Evolutionary conservation across 768 basidiomycete genomes (phyloP).

Genomic region (Boletellus ananas): DNA sequence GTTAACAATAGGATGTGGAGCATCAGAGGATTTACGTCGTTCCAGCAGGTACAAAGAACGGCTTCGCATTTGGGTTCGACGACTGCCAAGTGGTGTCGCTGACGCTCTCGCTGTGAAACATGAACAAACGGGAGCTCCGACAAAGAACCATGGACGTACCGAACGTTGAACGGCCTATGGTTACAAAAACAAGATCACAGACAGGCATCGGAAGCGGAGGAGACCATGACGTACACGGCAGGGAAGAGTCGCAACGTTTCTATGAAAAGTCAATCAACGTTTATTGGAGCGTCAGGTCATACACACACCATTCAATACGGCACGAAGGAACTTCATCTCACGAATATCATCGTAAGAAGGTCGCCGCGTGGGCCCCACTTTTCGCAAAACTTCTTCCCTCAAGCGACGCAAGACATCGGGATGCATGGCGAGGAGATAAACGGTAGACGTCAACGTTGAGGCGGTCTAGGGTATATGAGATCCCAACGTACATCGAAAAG

Average conservation of each 20-base stretch:
- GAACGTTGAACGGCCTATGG: slow-evolving; percentile 32
- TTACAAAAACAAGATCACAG: background rate
- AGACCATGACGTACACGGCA: slow-evolving; percentile 23
- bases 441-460: slow-evolving; percentile 39
- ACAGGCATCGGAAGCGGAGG: background rate
- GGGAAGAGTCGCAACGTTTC: slow-evolving; percentile 34
- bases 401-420: slow-evolving; percentile 38
- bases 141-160: slow-evolving; percentile 17
- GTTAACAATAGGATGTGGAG: background rate
- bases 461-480: slow-evolving; percentile 35
- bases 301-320: slow-evolving; percentile 41
- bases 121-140: background rate
- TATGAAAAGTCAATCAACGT: slow-evolving; percentile 5
- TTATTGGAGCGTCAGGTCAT: background rate
- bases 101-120: slow-evolving; percentile 16
- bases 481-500: background rate
- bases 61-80: slow-evolving; percentile 18
- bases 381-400: slow-evolving; percentile 41
- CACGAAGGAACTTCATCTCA: slow-evolving; percentile 42
- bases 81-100: slow-evolving; percentile 25
- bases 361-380: slow-evolving; percentile 33
- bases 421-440: slow-evolving; percentile 46
- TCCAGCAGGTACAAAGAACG: slow-evolving; percentile 28
- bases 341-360: slow-evolving; percentile 41
- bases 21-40: slow-evolving; percentile 15